Evolutionary conservation across 257 asterid species (phyloP).

Genomic region (Mentha longifolia): DNA sequence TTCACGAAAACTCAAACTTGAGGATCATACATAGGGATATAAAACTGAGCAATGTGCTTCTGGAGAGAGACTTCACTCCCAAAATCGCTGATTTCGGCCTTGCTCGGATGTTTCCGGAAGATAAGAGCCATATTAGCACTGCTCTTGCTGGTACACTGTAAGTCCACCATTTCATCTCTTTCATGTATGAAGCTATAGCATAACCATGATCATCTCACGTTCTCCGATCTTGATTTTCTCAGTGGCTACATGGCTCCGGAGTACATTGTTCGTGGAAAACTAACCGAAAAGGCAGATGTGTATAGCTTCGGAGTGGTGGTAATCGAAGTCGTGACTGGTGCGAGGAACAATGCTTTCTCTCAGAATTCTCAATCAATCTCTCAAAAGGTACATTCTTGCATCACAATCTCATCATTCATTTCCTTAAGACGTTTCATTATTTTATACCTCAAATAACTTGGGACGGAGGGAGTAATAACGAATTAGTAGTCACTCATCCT

Average conservation of each 20-base stretch:
- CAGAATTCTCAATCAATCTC: constrained; percentile 47
- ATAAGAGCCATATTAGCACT: constrained; percentile 63
- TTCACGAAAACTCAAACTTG: constrained; percentile 56
- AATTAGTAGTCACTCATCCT: background rate
- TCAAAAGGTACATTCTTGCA: constrained; percentile 47
- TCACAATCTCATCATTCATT: background rate
- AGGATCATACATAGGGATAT: constrained; percentile 78
- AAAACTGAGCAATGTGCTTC: constrained; percentile 65
- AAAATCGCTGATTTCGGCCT: constrained; percentile 83
- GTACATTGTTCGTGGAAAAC: constrained; percentile 62
- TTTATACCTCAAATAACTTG: too few relatives aligned
- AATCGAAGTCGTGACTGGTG: constrained; percentile 59
- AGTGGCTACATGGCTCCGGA: constrained; percentile 93
- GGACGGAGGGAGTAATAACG: too few relatives aligned
- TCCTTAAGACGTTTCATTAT: too few relatives aligned
- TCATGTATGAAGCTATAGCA: background rate
- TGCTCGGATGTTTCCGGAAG: constrained; percentile 69
- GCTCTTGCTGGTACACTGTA: constrained; percentile 79
- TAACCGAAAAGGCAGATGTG: constrained; percentile 76
- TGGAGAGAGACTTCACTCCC: constrained; percentile 56
- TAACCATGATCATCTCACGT: background rate
- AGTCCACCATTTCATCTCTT: constrained; percentile 14
- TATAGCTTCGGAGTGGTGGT: constrained; percentile 73
- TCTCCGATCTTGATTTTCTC: background rate
- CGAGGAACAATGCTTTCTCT: constrained; percentile 44